These are phyloP conservation scores for Davidsoniella australis DNA, from an alignment of 2,329 filamentous ascomycete genomes.

Conservation along the genomic window DNA sequence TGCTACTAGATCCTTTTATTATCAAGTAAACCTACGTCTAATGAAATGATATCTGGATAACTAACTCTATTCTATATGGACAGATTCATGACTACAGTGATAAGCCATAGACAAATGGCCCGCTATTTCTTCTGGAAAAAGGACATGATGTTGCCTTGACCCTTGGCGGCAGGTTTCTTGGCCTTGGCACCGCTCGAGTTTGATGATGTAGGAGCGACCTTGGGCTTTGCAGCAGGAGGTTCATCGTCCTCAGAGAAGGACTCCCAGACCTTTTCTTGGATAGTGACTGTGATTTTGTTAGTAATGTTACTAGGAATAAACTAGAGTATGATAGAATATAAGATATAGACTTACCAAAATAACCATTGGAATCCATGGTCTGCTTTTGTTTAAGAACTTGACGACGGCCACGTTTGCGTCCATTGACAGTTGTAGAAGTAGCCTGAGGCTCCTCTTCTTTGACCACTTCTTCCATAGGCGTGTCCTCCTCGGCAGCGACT, in stretches of 20 bases:
- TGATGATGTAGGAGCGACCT: conserved; percentile 28
- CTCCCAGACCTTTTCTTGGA: conserved; percentile 74
- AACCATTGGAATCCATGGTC: conserved; percentile 74
- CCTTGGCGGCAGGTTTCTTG: conserved; percentile 41
- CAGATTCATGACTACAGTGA: not conserved
- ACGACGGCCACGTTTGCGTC: conserved; percentile 58
- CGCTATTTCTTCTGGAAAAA: conserved; percentile 70
- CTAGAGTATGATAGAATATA: not conserved
- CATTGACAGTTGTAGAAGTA: conserved; percentile 35
- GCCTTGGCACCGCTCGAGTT: conserved; percentile 31
- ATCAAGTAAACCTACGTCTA: too few relatives aligned
- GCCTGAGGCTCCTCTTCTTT: conserved; percentile 29
- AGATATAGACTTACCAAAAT: conserved; percentile 50
- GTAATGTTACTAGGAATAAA: not conserved
- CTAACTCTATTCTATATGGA: too few relatives aligned
- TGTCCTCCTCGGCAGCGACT: conserved; percentile 19
- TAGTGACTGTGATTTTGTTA: conserved; percentile 45
- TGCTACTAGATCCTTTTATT: too few relatives aligned
- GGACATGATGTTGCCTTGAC: conserved; percentile 75
- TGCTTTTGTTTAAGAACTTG: conserved; percentile 79
- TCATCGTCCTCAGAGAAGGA: conserved; percentile 75
- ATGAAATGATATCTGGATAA: too few relatives aligned
- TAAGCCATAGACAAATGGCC: not conserved
- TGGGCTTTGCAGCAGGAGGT: conserved; percentile 29
- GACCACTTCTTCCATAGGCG: conserved; percentile 25